These are phyloP conservation scores for Trypanosoma avium DNA, from an alignment of 208 protist species.

Conservation along the genomic window DNA sequence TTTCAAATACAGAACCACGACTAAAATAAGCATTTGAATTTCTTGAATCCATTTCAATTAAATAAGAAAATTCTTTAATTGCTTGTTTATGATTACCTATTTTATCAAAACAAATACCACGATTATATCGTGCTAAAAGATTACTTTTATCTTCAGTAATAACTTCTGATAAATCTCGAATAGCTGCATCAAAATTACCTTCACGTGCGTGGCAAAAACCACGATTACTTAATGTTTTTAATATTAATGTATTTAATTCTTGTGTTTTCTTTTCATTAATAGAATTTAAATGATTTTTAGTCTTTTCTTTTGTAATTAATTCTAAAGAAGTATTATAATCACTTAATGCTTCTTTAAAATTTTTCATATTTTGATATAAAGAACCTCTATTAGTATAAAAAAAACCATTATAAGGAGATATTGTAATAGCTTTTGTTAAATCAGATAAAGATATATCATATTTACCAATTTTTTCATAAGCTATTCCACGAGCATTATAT, in stretches of 20 bases:
- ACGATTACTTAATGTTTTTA: constrained; percentile 74
- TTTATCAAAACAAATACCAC: constrained; percentile 83
- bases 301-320: constrained; percentile 30
- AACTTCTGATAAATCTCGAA: constrained; percentile 77
- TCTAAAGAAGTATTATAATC: constrained; percentile 72
- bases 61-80: constrained; percentile 55
- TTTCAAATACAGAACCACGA: constrained; percentile 66
- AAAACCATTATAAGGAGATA: constrained; percentile 45
- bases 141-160: constrained; percentile 60
- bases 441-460: constrained; percentile 61
- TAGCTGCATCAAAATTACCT: constrained; percentile 57
- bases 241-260: not conserved
- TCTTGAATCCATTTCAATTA: constrained; percentile 55
- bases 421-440: constrained; percentile 59
- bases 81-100: constrained; percentile 39
- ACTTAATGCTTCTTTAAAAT: constrained; percentile 53
- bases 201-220: constrained; percentile 74
- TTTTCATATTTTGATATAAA: constrained; percentile 34
- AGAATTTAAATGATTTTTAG: constrained; percentile 36
- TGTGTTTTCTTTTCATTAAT: constrained; percentile 17
- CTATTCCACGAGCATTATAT: constrained; percentile 80
- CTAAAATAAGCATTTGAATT: constrained; percentile 87
- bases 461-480: constrained; percentile 56
- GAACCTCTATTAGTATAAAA: constrained; percentile 54
- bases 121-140: constrained; percentile 83